Base-by-base conservation (phyloP, 306 rosid species). In the Vigna radiata region DNA sequence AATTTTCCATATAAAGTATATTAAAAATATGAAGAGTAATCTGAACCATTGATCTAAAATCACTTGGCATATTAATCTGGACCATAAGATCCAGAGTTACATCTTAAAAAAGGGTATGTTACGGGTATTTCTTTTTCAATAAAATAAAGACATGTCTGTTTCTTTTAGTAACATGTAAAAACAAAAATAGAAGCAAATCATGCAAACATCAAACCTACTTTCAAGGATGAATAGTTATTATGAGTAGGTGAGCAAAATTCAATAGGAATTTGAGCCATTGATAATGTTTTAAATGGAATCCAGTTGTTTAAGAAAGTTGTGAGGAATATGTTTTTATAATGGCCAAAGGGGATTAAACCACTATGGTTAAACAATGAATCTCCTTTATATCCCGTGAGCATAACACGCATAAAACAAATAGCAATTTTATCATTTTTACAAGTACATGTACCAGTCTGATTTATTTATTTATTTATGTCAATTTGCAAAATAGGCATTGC, bases 201-300 rank as follows among this genome's bases (percentile, higher is more conserved):
- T 10, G 29, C 8, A 65, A 44, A n/a, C 44, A 43, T 3, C 31
- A 37, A 36, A 37, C 31, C 18, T 39, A 37, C 6, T 52, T 76
- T 33, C 72, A 37, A 76, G 72, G 73, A 49, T 52, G 52, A 64
- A 64, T 53, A 54, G n/a, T 18, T 53, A 10, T 11, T 72, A 15
- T 54, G 31, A 16, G 2, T 39, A 27, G 49, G 41, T 13, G 70
- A 47, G 50, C 21, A 55, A 75, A 55, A 53, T 54, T 68, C 27
- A 29, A 25, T 7, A 11, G 37, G 37, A 56, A 27, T 60, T 55
- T 44, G 41, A 44, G 47, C 52, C 69, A 55, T 17, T 54, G 33
- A 27, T 12, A 27, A 41, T n/a, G 41, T 53, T 12, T 54, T n/a
- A 71, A 71, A 37, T 56, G 25, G 54, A 39, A 56, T 23, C 43